Evolutionary conservation across 495 filamentous ascomycete genomes (phyloP).

Genomic region (Xylaria cubensis): DNA sequence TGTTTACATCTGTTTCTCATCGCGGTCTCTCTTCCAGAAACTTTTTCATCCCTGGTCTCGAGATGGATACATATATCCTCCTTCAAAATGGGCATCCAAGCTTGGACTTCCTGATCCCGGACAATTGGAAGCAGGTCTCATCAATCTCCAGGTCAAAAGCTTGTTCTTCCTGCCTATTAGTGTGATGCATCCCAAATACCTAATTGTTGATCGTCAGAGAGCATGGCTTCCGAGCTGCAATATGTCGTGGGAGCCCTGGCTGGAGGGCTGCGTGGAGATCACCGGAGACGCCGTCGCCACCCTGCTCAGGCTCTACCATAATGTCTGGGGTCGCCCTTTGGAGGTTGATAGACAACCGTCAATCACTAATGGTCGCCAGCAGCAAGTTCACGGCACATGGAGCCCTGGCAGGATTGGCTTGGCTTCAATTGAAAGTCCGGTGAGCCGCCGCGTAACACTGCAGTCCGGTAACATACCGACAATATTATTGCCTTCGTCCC

Average conservation of each 20-base stretch:
- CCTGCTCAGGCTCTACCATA: constrained; percentile 65
- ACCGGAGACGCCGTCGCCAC: constrained; percentile 59
- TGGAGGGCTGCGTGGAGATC: constrained; percentile 71
- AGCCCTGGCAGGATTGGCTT: constrained; percentile 25
- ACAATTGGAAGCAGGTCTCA: constrained; percentile 55
- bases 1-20: constrained; percentile 71
- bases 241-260: constrained; percentile 78
- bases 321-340: constrained; percentile 57
- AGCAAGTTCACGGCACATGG: constrained; percentile 9
- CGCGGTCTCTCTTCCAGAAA: constrained; percentile 69
- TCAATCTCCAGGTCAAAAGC: constrained; percentile 71
- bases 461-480: constrained; percentile 45
- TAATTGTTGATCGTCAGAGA: constrained; percentile 68
- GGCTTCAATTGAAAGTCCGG: constrained; percentile 28
- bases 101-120: constrained; percentile 64
- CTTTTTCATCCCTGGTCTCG: constrained; percentile 66
- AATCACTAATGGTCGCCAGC: neutral
- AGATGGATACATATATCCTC: constrained; percentile 63
- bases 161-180: constrained; percentile 76
- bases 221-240: constrained; percentile 74
- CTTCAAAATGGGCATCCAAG: constrained; percentile 58
- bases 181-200: constrained; percentile 79
- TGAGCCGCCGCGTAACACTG: constrained; percentile 17
- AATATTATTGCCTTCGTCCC: constrained; percentile 70
- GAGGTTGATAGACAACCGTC: constrained; percentile 31